Evolutionary conservation across 352 stramenopile species (phyloP).

Genomic region (Pythium sp.): DNA sequence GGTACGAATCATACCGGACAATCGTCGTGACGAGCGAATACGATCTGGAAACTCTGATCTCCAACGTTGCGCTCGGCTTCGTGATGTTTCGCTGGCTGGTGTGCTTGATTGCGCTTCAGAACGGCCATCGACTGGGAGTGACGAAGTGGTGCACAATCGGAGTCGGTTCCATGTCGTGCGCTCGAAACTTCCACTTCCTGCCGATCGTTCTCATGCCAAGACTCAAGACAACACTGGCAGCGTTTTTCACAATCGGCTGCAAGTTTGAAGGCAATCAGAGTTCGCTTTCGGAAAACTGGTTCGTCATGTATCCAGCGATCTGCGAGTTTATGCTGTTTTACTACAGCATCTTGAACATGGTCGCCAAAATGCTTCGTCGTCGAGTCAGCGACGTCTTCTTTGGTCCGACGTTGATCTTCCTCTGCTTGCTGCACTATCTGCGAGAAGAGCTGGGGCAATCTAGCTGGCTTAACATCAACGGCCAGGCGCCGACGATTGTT

Average conservation of each 20-base stretch:
- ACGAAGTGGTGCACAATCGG: conserved; percentile 14
- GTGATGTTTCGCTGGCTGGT: conserved; percentile 30
- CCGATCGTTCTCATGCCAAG: conserved; percentile 22
- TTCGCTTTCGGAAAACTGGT: conserved; percentile 22
- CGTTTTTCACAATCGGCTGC: conserved; percentile 20
- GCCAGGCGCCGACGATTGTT: background rate
- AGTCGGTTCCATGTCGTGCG: conserved; percentile 19
- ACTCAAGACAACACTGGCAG: conserved; percentile 18
- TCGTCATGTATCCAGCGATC: conserved; percentile 26
- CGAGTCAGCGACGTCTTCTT: conserved; percentile 24
- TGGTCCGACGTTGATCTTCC: conserved; percentile 18
- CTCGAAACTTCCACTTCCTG: conserved; percentile 22
- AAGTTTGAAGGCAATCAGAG: conserved; percentile 18
- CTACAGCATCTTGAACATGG: conserved; percentile 29
- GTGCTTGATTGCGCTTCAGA: conserved; percentile 23
- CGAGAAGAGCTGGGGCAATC: conserved; percentile 9
- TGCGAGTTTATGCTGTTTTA: conserved; percentile 22
- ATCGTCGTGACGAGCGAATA: conserved; percentile 24
- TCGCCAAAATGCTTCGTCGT: conserved; percentile 17
- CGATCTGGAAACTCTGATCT: conserved; percentile 31
- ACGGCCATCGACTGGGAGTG: conserved; percentile 7
- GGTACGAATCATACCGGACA: conserved; percentile 1
- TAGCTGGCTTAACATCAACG: conserved; percentile 13
- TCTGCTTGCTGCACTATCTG: conserved; percentile 23
- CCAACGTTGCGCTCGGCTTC: conserved; percentile 25